Conservation (phyloP, 1,284 basidiomycete genomes). For the Ceratobasidium theobromae region DNA sequence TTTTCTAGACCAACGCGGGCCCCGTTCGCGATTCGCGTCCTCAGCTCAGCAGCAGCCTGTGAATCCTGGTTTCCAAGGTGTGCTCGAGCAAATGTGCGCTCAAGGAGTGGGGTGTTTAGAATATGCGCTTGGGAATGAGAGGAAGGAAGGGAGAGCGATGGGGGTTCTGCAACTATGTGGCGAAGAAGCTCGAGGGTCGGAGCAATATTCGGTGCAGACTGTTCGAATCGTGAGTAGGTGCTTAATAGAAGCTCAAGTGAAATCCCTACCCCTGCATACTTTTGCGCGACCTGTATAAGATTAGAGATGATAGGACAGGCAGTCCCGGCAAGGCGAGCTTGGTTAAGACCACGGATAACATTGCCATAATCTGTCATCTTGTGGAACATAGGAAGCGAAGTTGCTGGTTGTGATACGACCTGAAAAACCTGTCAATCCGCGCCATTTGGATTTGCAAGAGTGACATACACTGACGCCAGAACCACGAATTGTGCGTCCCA, state of each 20-base stretch:
- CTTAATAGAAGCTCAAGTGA: background rate
- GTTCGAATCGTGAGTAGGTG: slow-evolving; percentile 1
- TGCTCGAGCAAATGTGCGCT: slow-evolving; percentile 70
- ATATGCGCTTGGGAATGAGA: slow-evolving; percentile 77
- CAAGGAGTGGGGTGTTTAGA: slow-evolving; percentile 69
- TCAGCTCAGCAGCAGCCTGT: slow-evolving; percentile 61
- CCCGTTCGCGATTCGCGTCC: slow-evolving; percentile 70
- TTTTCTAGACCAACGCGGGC: slow-evolving; percentile 75
- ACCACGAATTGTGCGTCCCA: slow-evolving; percentile 32
- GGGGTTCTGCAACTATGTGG: slow-evolving; percentile 69
- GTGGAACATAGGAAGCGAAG: slow-evolving; percentile 78
- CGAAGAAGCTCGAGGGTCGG: slow-evolving; percentile 71
- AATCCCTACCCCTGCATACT: slow-evolving; percentile 57
- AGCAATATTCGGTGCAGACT: slow-evolving; percentile 42
- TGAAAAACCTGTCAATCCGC: slow-evolving; percentile 28
- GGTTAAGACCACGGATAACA: slow-evolving; percentile 72
- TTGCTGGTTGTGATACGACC: slow-evolving; percentile 42
- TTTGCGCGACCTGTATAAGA: slow-evolving; percentile 62
- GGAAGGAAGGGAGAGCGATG: slow-evolving; percentile 56
- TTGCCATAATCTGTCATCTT: slow-evolving; percentile 96
- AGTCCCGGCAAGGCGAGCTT: slow-evolving; percentile 65
- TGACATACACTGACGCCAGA: slow-evolving; percentile 28
- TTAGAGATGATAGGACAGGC: slow-evolving; percentile 75
- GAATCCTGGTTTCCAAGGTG: slow-evolving; percentile 70
- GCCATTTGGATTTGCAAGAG: background rate